Conservation (phyloP, 441 rosid genomes). For the Eutrema salsugineum region DNA sequence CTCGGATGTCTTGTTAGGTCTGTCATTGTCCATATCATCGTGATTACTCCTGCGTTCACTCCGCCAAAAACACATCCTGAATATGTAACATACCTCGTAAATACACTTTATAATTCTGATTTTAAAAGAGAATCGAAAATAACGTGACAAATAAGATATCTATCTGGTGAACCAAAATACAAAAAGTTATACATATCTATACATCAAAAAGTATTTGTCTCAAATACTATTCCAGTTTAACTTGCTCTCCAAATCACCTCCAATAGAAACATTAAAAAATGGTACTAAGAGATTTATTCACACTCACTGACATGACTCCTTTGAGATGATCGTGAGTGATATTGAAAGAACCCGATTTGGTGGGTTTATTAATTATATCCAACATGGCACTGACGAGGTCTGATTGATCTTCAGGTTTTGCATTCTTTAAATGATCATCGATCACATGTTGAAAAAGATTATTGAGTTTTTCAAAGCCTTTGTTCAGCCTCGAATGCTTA, state of each 20-base stretch:
- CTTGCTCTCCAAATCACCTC: too few relatives aligned
- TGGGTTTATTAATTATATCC: conserved; percentile 1
- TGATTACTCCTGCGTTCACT: conserved; percentile 27
- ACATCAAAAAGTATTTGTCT: too few relatives aligned
- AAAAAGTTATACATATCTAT: not conserved
- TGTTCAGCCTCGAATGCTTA: conserved; percentile 32
- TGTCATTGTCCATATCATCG: conserved; percentile 25
- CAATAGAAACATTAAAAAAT: not conserved
- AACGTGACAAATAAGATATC: not conserved
- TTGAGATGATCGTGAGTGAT: conserved; percentile 21
- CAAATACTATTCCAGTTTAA: too few relatives aligned
- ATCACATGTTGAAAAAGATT: conserved; percentile 40
- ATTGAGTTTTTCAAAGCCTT: conserved; percentile 29
- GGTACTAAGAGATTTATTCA: not conserved
- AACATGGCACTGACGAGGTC: conserved; percentile 14
- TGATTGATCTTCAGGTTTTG: conserved; percentile 5
- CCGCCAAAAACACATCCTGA: conserved; percentile 38
- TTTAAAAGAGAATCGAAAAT: not conserved
- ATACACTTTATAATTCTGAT: not conserved
- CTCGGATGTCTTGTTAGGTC: conserved; percentile 25
- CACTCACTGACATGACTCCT: conserved; percentile 22
- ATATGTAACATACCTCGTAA: not conserved
- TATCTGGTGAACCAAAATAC: not conserved
- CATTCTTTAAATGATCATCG: conserved; percentile 33
- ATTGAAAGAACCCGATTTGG: not conserved